Base-by-base conservation (phyloP, 331 rosid genomes). In the Dryas integrifolia region DNA sequence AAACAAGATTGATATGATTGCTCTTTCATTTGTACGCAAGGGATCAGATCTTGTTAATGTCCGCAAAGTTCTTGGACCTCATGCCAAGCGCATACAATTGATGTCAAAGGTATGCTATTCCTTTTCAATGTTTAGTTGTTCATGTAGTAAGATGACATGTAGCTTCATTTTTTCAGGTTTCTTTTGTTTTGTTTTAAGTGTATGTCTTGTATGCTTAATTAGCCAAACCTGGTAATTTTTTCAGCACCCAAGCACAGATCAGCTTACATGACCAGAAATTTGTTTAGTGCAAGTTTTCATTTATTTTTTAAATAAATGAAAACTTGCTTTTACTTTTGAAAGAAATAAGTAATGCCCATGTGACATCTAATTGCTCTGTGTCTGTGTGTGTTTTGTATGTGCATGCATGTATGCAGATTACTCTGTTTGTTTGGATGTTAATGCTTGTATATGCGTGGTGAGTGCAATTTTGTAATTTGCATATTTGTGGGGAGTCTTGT, bases 21-120 rank as follows among this genome's bases (percentile, higher is more conserved):
- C 97, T 65, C 97, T 91, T 73, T 91, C 97, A 70, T 91, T 91
- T 81, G 97, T 88, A 45, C 97, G 97, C 55, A 91, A 91, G 81
- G 97, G 97, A 21, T 88, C 96, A 24, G 97, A 88, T 84, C 97
- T 91, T 62, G 95, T 91, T 57, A 85, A 84, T 72, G 97, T 94
- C 49, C 91, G 98, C 14, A 91, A 76, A 92, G 92, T 94, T 85
- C 81, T 91, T 49, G 98, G 97, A 41, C 83, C 90, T 65, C 92
- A 94, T 77, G 85, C 98, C 35, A 91, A 94, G 84, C 26, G 73
- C 81, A 91, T 91, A 71, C 77, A 79, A 86, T 72, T 94, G 83
- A 94, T 94, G 97, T 94, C 98, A 30, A 94, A 94, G 97, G 97
- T 94, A 81, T 58, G 76, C 56, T 56, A 56, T 59, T 73, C 44